Percentiles rank a stretch among this genome's conserved stretches.
These are phyloP conservation scores for Solanum neorickii DNA, from an alignment of 257 asterid species.

Conservation along the genomic window DNA sequence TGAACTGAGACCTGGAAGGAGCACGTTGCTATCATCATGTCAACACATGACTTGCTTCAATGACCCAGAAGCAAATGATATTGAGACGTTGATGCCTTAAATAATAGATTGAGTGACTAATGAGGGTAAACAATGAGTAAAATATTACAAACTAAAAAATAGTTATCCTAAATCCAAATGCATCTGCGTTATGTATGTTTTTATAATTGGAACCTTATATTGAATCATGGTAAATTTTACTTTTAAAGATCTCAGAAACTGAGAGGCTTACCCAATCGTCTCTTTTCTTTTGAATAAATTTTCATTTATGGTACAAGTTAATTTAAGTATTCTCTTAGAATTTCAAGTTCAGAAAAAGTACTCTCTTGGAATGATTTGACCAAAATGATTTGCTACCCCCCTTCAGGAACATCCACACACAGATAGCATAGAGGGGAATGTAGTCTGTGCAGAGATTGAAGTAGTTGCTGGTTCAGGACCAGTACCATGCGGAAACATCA, in stretches of 20 bases:
- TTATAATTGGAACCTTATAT: neutral
- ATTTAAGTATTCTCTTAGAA: neutral
- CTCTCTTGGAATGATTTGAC: neutral
- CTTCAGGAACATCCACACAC: slow-evolving; percentile 44
- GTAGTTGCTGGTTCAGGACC: slow-evolving; percentile 34
- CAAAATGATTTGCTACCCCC: slow-evolving; percentile 2
- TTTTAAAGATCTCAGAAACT: neutral
- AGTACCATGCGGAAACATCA: slow-evolving; percentile 64
- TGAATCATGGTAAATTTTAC: neutral
- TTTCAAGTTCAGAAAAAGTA: neutral
- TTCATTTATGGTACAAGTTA: neutral
- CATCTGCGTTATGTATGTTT: neutral
- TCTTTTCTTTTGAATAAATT: neutral
- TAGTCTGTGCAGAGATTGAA: slow-evolving; percentile 44
- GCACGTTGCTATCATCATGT: neutral
- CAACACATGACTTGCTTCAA: neutral
- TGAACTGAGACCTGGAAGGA: neutral
- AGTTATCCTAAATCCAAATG: neutral
- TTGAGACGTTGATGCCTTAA: neutral
- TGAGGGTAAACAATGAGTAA: neutral
- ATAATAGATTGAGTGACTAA: neutral
- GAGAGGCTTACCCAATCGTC: neutral
- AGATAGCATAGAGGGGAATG: slow-evolving; percentile 30
- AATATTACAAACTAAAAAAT: neutral
- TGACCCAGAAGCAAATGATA: neutral